Evolutionary conservation across 2,329 filamentous ascomycete genomes (phyloP), one percentile per base, ranked within the genome.

Genomic region (Alternaria novae-zelandiae): DNA sequence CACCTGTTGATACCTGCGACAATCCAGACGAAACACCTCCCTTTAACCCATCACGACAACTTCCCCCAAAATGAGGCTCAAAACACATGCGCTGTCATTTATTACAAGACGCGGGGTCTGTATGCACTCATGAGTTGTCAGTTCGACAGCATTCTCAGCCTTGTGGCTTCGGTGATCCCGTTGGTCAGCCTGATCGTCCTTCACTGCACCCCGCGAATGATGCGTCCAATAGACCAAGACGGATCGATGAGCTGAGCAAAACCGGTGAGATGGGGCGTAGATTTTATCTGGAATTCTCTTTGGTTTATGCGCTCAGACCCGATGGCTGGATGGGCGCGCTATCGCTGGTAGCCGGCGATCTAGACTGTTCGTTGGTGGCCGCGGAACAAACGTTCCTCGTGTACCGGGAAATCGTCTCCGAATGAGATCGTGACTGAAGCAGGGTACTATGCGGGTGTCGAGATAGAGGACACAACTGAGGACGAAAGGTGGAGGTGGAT

Each of bases 121-220:
- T 32, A 62, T 62, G 55, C 49, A 54, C n/a, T 32, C 54, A 15
- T 62, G 59, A 62, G 55, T 49, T 58, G 55, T 62, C 59, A 49
- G 6, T 36, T 44, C 21, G 23, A 58, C 9, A 13, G 17, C 12
- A 45, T 57, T 49, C 23, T 50, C 53, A 61, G 44, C 58, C 45
- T 45, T 50, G 23, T 47, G 6, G 25, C 13, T 28, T 20, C 41
- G 49, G 9, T 30, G 49, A 46, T 59, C 49, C 23, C 26, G 57
- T 59, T 59, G 49, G 53, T 30, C 58, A 56, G 44, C 51, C 45
- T 26, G 6, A 12, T 50, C 11, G 30, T 50, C 51, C 51, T 61
- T 61, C 30, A 61, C 32, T 57, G 53, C 32, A 44, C 23, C 32
- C 45, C 30, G 25, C 51, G 30, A 56, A 50, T 2, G 53, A 2